Evolutionary conservation across 371 early-diverging fungal genomes (phyloP).

Genomic region (Fennellomyces sp.): DNA sequence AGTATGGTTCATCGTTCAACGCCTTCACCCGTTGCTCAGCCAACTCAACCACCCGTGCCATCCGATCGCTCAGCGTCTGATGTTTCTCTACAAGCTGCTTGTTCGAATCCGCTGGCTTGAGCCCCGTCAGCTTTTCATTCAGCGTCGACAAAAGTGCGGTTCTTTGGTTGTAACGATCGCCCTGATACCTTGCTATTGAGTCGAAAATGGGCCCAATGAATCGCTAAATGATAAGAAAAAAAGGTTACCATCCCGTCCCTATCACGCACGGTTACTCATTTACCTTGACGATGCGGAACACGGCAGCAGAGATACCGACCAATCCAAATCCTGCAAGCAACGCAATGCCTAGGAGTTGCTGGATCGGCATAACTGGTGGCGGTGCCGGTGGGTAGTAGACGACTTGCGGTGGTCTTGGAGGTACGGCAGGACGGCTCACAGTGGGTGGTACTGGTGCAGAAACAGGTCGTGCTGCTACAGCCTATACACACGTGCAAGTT

Average conservation of each 20-base stretch:
- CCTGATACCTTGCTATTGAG: constrained; percentile 15
- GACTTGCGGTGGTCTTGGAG: constrained; percentile 25
- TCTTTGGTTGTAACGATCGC: constrained; percentile 19
- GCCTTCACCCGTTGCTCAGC: constrained; percentile 1
- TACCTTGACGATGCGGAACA: constrained; percentile 47
- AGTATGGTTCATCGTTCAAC: constrained; percentile 9
- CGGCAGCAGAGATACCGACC: constrained; percentile 41
- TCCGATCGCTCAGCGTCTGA: constrained; percentile 8
- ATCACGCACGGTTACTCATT: background rate
- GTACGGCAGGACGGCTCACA: constrained; percentile 14
- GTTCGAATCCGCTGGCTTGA: background rate
- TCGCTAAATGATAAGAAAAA: constrained; percentile 9
- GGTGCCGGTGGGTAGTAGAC: constrained; percentile 36
- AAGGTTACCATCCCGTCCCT: background rate
- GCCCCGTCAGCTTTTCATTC: constrained; percentile 2
- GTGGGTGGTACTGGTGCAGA: constrained; percentile 3
- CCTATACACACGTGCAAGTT: too few species aligned
- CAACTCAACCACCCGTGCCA: background rate
- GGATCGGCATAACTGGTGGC: constrained; percentile 29
- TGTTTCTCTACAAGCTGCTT: background rate
- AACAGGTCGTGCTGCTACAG: background rate
- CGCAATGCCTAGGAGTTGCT: constrained; percentile 40
- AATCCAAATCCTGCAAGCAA: constrained; percentile 40
- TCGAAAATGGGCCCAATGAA: constrained; percentile 18
- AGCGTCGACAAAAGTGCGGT: constrained; percentile 1